These are phyloP conservation scores for Clitopilus hobsonii DNA, from an alignment of 768 basidiomycete species.

Conservation along the genomic window DNA sequence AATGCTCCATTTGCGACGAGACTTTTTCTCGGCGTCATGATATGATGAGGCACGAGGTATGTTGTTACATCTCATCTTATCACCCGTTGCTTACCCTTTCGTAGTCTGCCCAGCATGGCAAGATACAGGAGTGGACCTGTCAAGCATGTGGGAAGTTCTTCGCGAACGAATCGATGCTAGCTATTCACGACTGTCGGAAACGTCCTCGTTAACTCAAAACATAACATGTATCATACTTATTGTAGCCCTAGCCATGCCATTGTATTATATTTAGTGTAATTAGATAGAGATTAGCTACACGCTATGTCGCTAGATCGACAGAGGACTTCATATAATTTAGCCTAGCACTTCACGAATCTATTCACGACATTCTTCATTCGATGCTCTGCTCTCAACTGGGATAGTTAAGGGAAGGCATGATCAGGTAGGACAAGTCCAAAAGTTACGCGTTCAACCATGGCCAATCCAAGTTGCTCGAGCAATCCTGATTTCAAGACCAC, in stretches of 20 bases:
- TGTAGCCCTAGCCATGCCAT: neutral
- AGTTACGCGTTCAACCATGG: no score
- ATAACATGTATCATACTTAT: neutral
- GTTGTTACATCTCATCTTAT: neutral
- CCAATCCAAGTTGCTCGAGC: no score
- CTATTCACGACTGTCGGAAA: neutral
- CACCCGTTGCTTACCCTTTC: neutral
- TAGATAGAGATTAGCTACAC: neutral
- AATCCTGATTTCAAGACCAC: no score
- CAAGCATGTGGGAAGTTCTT: constrained; percentile 1
- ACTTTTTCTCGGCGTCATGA: neutral
- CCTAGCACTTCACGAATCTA: neutral
- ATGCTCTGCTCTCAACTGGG: neutral
- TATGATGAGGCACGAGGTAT: neutral
- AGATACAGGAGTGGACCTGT: neutral
- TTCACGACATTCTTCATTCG: neutral
- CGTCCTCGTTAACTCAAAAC: neutral
- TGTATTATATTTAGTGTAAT: neutral
- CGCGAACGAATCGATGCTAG: neutral
- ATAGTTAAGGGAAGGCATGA: neutral
- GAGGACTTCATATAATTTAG: neutral
- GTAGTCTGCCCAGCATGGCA: neutral
- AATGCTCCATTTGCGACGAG: neutral
- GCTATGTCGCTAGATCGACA: neutral
- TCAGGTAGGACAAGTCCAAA: neutral